Conservation (phyloP, 2,329 filamentous ascomycete species). For the Orbilia ellipsospora region DNA sequence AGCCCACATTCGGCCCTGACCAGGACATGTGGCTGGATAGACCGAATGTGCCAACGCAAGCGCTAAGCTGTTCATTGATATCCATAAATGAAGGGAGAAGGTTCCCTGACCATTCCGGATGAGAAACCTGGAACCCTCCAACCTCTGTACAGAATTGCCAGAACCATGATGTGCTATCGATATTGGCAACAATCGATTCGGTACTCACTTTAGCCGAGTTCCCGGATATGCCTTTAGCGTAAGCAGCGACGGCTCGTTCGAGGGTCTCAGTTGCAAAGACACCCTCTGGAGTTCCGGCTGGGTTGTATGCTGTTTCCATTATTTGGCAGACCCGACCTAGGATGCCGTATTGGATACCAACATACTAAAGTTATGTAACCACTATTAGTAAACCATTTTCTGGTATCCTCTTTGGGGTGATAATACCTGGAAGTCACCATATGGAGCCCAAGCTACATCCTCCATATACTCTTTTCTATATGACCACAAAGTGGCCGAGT, state of each 20-base stretch:
- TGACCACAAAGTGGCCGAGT: constrained; percentile 14
- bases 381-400: constrained; percentile 53
- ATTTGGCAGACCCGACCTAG: constrained; percentile 62
- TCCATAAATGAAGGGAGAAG: constrained; percentile 59
- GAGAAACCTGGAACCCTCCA: constrained; percentile 58
- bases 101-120: constrained; percentile 35
- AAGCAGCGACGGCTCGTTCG: constrained; percentile 21
- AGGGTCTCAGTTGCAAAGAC: constrained; percentile 33
- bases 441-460: constrained; percentile 55
- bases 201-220: background rate
- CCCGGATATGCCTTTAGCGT: background rate
- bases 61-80: constrained; percentile 61
- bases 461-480: constrained; percentile 25
- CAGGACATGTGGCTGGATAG: constrained; percentile 55
- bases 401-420: background rate
- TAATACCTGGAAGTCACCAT: constrained; percentile 60
- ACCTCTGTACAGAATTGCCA: constrained; percentile 61
- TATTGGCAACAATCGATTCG: background rate
- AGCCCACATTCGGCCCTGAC: constrained; percentile 61
- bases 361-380: constrained; percentile 60
- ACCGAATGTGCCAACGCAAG: constrained; percentile 63
- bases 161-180: constrained; percentile 52
- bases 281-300: constrained; percentile 56
- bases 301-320: constrained; percentile 60
- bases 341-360: constrained; percentile 61